A percentile compares a stretch with the other conserved stretches of the same genome.
phyloP scores from a whole-genome alignment of 305 asterid species.

The Ruellia speciosa region DNA sequence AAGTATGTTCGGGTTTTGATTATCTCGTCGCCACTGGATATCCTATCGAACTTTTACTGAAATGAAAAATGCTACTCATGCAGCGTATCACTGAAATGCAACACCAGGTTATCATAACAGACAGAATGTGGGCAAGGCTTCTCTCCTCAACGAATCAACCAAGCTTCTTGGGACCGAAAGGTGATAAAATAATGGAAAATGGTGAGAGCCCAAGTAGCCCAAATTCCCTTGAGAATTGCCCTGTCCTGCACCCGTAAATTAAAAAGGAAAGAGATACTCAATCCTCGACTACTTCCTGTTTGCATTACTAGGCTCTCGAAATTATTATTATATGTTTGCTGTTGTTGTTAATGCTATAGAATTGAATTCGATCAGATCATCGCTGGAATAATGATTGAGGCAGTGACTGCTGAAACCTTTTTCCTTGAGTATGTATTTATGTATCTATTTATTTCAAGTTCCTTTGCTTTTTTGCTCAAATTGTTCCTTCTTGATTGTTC shows the following conservation, averaged over 20 bases:
- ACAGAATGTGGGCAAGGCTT: conserved; percentile 79
- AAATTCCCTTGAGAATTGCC: too few relatives aligned
- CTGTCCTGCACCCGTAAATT: not conserved
- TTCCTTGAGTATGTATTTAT: too few relatives aligned
- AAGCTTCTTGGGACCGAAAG: conserved; percentile 41
- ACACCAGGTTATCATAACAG: conserved; percentile 57
- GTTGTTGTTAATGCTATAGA: not conserved
- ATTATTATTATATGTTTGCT: not conserved
- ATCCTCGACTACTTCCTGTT: not conserved
- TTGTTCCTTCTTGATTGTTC: too few relatives aligned
- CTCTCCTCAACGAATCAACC: conserved; percentile 66
- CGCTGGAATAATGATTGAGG: not conserved
- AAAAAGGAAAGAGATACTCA: not conserved
- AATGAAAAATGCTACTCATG: conserved; percentile 1
- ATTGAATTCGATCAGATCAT: not conserved
- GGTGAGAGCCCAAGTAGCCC: not conserved
- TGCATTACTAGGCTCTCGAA: not conserved
- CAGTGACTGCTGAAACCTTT: too few relatives aligned
- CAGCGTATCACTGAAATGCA: conserved; percentile 58
- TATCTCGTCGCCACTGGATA: too few relatives aligned
- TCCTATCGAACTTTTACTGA: too few relatives aligned
- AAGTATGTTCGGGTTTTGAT: too few relatives aligned
- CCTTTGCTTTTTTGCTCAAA: too few relatives aligned
- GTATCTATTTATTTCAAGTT: too few relatives aligned
- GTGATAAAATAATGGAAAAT: not conserved